These are phyloP conservation scores for Globisporangium camurandrum DNA, from an alignment of 352 stramenopile species.

Conservation along the genomic window DNA sequence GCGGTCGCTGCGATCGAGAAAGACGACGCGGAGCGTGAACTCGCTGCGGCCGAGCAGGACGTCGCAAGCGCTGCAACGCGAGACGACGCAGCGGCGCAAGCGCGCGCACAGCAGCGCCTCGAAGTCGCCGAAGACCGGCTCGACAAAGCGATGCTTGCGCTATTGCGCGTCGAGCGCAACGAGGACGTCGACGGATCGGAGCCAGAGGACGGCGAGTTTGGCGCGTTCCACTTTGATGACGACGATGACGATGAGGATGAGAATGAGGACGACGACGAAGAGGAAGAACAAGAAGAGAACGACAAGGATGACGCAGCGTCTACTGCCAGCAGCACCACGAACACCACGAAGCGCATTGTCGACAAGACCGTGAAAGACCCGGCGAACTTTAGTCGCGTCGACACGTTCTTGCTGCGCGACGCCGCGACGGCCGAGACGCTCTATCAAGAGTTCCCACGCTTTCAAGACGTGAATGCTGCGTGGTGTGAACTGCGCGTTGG, in stretches of 20 bases:
- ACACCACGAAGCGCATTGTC: slow-evolving; percentile 13
- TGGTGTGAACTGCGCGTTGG: slow-evolving; percentile 82
- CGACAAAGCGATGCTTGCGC: slow-evolving; percentile 66
- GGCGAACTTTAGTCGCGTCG: slow-evolving; percentile 69
- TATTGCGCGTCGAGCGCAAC: slow-evolving; percentile 51
- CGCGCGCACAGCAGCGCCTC: slow-evolving; percentile 37
- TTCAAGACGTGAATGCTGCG: slow-evolving; percentile 41
- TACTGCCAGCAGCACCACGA: not conserved
- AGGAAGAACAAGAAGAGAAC: slow-evolving; percentile 37
- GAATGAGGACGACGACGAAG: slow-evolving; percentile 43
- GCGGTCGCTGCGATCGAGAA: slow-evolving; percentile 57
- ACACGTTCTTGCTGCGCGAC: slow-evolving; percentile 38
- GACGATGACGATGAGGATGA: slow-evolving; percentile 61
- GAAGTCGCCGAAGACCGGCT: slow-evolving; percentile 49
- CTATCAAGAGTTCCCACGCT: slow-evolving; percentile 50
- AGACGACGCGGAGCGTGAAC: slow-evolving; percentile 49
- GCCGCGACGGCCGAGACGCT: slow-evolving; percentile 23
- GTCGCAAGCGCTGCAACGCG: slow-evolving; percentile 14
- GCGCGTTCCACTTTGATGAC: slow-evolving; percentile 35
- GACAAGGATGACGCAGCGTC: slow-evolving; percentile 16
- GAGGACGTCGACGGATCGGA: slow-evolving; percentile 28
- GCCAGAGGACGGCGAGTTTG: slow-evolving; percentile 35
- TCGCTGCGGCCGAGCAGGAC: slow-evolving; percentile 47
- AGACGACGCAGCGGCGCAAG: slow-evolving; percentile 35
- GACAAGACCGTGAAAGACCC: slow-evolving; percentile 58